Conservation (phyloP, 257 asterid genomes). For the Solanum infundibuliforme region DNA sequence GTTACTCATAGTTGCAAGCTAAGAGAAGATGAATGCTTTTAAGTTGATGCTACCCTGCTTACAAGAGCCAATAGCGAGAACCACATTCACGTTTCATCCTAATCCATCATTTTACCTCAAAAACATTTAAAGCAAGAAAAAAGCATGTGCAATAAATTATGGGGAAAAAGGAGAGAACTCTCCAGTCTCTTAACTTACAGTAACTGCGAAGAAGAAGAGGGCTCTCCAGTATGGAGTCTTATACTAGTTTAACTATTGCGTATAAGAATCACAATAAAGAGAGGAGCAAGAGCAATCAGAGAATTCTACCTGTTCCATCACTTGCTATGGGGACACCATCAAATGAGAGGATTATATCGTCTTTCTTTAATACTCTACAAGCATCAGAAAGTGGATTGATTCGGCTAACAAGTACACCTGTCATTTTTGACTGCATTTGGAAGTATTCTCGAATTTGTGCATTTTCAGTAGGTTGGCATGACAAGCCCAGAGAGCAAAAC, state of each 20-base stretch:
- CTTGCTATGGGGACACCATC: slow-evolving; percentile 85
- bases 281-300: background rate
- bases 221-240: background rate
- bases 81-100: background rate
- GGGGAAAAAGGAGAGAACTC: background rate
- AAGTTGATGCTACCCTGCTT: background rate
- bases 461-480: slow-evolving; percentile 93
- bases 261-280: background rate
- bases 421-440: slow-evolving; percentile 51
- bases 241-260: background rate
- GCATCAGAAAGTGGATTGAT: slow-evolving; percentile 80
- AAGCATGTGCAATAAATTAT: background rate
- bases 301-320: slow-evolving; percentile 80
- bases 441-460: slow-evolving; percentile 72
- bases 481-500: slow-evolving; percentile 88
- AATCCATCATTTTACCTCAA: background rate
- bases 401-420: slow-evolving; percentile 83
- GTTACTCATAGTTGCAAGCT: background rate
- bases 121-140: background rate
- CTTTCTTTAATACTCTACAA: slow-evolving; percentile 50
- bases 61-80: background rate
- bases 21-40: background rate
- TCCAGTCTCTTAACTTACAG: background rate
- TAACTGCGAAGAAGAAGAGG: background rate
- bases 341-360: slow-evolving; percentile 80